Evolutionary conservation across 805 yeast genomes (phyloP).

Genomic region (Candida rishiriensis): DNA sequence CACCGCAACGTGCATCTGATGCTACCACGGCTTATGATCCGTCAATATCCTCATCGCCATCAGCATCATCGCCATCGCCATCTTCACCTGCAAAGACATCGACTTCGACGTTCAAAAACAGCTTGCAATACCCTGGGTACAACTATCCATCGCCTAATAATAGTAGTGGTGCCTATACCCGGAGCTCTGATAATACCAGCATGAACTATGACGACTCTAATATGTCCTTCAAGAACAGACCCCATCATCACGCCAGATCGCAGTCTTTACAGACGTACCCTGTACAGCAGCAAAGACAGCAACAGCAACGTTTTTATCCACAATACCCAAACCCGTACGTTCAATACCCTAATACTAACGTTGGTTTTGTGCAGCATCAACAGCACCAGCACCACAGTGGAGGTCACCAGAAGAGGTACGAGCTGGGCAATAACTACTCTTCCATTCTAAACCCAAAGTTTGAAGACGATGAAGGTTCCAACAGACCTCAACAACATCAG

Average conservation of each 20-base stretch:
- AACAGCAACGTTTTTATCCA: slow-evolving; percentile 1
- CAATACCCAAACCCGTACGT: neutral
- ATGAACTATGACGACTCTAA: no score
- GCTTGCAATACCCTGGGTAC: neutral
- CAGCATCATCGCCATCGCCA: neutral
- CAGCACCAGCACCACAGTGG: neutral
- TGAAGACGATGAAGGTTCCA: slow-evolving; percentile 7
- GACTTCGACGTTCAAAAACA: neutral
- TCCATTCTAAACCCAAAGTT: slow-evolving; percentile 22
- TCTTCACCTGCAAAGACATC: neutral
- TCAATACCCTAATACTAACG: neutral
- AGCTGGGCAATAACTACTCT: slow-evolving; percentile 24
- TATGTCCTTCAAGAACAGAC: neutral
- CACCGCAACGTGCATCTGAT: neutral
- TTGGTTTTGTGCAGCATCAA: neutral
- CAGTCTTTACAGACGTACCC: slow-evolving; percentile 2
- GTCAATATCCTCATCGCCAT: neutral
- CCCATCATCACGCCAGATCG: slow-evolving; percentile 3
- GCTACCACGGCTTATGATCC: no score
- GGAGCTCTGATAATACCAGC: neutral
- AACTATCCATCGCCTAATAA: neutral
- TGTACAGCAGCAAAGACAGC: neutral
- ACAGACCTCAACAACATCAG: neutral
- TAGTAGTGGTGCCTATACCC: neutral
- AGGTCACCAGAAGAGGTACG: slow-evolving; percentile 1